Evolutionary conservation across 106 monocot species (phyloP).

Genomic region (Dendrobium nobile): DNA sequence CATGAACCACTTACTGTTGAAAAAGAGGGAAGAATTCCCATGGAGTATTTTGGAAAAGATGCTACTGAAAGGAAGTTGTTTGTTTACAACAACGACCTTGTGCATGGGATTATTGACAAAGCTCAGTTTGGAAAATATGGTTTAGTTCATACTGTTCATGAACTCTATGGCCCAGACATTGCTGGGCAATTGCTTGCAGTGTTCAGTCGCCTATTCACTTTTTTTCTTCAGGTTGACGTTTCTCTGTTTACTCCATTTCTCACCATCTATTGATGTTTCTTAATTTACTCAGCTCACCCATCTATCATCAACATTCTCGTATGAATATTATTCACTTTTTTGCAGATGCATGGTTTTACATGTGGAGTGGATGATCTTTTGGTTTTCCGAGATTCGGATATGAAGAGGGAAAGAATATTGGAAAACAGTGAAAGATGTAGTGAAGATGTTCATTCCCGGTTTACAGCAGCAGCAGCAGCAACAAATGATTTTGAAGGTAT

Average conservation of each 20-base stretch:
- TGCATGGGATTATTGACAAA: slow-evolving; percentile 96
- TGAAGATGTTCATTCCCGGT: slow-evolving; percentile 59
- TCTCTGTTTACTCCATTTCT: neutral
- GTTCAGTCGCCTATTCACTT: slow-evolving; percentile 89
- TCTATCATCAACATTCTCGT: neutral
- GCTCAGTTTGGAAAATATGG: slow-evolving; percentile 91
- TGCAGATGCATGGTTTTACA: slow-evolving; percentile 96
- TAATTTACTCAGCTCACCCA: neutral
- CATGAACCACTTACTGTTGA: slow-evolving; percentile 61
- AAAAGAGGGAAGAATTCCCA: slow-evolving; percentile 58
- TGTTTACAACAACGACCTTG: slow-evolving; percentile 71
- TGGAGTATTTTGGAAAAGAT: slow-evolving; percentile 58
- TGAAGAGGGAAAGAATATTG: slow-evolving; percentile 41
- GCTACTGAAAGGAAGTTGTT: slow-evolving; percentile 32
- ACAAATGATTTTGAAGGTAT: slow-evolving; percentile 30
- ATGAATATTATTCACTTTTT: neutral
- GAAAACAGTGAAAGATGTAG: slow-evolving; percentile 51
- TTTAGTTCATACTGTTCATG: slow-evolving; percentile 87
- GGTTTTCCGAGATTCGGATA: slow-evolving; percentile 37
- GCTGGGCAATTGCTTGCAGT: slow-evolving; percentile 71
- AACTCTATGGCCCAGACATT: slow-evolving; percentile 83
- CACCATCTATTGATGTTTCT: neutral
- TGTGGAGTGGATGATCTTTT: slow-evolving; percentile 96
- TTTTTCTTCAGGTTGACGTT: slow-evolving; percentile 67
- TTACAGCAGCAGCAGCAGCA: slow-evolving; percentile 36